Conservation (phyloP, 2,329 filamentous ascomycete genomes). For the Pseudogymnoascus sp. region DNA sequence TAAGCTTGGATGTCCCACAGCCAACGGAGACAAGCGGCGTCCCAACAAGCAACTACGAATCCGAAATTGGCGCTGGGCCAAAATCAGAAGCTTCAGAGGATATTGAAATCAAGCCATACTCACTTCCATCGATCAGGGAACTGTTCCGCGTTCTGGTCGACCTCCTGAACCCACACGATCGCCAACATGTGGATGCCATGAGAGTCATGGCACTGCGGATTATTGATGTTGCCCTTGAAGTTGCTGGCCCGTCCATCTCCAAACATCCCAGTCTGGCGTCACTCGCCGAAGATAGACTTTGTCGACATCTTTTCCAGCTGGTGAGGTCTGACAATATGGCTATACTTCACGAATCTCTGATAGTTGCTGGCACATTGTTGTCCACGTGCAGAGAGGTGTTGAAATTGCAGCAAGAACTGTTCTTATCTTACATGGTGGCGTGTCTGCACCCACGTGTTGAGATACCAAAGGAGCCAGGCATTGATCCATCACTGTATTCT, state of each 20-base stretch:
- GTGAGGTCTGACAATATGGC: conserved; percentile 94
- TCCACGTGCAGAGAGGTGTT: conserved; percentile 84
- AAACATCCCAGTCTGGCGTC: conserved; percentile 80
- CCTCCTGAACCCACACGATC: conserved; percentile 85
- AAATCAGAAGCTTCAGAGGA: conserved; percentile 30
- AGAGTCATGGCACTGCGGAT: conserved; percentile 95
- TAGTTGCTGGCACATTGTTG: conserved; percentile 82
- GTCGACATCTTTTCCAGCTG: conserved; percentile 89
- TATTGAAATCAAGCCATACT: conserved; percentile 71
- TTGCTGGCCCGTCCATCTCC: conserved; percentile 89
- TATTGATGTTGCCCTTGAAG: conserved; percentile 92
- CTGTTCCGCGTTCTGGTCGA: conserved; percentile 90
- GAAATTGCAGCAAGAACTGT: conserved; percentile 94
- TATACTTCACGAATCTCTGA: conserved; percentile 83
- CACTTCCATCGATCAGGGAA: conserved; percentile 86
- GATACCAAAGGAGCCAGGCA: conserved; percentile 81
- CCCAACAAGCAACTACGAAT: conserved; percentile 17
- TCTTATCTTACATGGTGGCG: conserved; percentile 85
- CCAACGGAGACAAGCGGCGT: neutral
- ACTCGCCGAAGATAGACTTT: conserved; percentile 86
- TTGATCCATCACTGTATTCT: conserved; percentile 84
- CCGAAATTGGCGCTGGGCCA: conserved; percentile 23
- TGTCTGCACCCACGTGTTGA: conserved; percentile 91
- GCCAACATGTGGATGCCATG: conserved; percentile 87
- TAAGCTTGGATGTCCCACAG: neutral